A percentile compares a stretch with the other conserved stretches of the same genome.
phyloP scores from a whole-genome alignment of 306 rosid genomes.

The Arachis hypogaea region DNA sequence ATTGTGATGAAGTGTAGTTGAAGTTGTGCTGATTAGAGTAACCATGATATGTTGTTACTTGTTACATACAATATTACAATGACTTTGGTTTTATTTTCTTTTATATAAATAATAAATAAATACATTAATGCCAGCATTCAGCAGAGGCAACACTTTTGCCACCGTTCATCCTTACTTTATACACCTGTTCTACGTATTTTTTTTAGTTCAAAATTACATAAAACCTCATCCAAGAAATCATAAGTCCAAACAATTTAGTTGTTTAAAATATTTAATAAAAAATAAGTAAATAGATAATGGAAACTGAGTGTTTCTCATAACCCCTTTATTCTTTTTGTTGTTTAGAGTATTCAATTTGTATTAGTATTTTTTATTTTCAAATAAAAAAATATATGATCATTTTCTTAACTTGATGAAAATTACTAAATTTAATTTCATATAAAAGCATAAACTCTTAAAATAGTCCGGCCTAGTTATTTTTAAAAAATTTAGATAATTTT shows the following conservation, averaged over 20 bases:
- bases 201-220: conserved; percentile 33
- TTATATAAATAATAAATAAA: neutral
- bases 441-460: too few relatives aligned
- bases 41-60: conserved; percentile 52
- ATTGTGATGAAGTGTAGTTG: conserved; percentile 49
- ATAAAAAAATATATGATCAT: neutral
- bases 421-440: neutral
- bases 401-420: too few relatives aligned
- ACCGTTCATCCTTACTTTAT: conserved; percentile 48
- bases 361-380: too few relatives aligned
- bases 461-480: too few relatives aligned
- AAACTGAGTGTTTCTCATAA: neutral
- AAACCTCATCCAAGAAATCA: conserved; percentile 31
- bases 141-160: conserved; percentile 52
- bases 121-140: conserved; percentile 12
- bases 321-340: neutral
- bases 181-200: conserved; percentile 38
- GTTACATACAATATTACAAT: neutral
- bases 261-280: neutral
- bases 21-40: conserved; percentile 55
- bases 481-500: too few relatives aligned
- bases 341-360: neutral
- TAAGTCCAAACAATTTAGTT: neutral
- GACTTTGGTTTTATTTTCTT: conserved; percentile 15
- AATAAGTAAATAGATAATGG: neutral